Base-by-base conservation (phyloP, 1,139 yeast species). In the Barnettozyma hawaiiensis region DNA sequence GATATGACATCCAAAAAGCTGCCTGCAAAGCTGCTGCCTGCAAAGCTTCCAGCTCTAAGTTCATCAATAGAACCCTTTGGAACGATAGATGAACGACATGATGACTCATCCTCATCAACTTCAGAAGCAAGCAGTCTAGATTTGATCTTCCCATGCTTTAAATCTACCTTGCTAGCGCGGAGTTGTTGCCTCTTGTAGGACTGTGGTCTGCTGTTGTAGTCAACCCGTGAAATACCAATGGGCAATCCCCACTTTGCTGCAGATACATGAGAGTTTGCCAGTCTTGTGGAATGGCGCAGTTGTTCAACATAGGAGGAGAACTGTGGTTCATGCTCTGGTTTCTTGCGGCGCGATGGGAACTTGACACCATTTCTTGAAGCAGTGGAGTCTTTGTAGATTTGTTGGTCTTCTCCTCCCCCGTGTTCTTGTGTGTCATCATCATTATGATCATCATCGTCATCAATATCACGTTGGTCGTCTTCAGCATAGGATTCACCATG, bases 71-170 rank as follows among this genome's bases (percentile, higher is more conserved):
- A 42, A 14, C 8, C 22, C 24, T 39, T 26, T 8, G 36, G 21
- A n/a, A 23, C 36, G 4, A 39, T 18, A 1, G 42, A 31, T 6
- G 38, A 34, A 2, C 43, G 20, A 10, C 37, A 31, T 11, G 46
- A 42, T 7, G 46, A 47, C 46, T 78, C 85, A 31, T 71, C 76
- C 46, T 83, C 89, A 48, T 81, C 92, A 24, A 84, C 81, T 60
- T 85, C 95, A 12, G 84, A 78, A 1, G 92, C 92, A 47, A 85
- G 66, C 59, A 84, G 69, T 44, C 89, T 71, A n/a, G 85, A 86
- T 42, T 78, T 76, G 51, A 83, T 69, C 57, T 78, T 86, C 4
- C 90, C 85, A 58, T 84, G 92, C 49, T 82, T 78, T 55, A 83
- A 72, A 49, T 81, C 89, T 47, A 79, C 46, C 42, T 51, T 48